phyloP scores from a whole-genome alignment of 1,284 basidiomycete species.

The Limonomyces culmigenus region DNA sequence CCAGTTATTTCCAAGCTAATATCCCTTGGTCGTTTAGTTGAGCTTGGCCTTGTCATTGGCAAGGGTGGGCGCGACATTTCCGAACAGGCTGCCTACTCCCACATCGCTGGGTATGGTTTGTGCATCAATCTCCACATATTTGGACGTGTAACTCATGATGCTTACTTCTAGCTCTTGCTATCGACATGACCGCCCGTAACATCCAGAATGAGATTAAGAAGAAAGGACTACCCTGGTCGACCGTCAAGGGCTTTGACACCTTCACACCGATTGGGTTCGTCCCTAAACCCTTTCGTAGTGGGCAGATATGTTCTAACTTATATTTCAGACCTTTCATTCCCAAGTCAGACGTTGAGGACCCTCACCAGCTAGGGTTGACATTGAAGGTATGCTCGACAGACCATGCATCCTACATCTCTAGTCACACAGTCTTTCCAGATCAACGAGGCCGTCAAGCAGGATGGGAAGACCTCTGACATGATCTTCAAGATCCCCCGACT shows the following conservation, averaged over 20 bases:
- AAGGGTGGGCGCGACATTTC: slow-evolving; percentile 72
- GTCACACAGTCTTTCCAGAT: slow-evolving; percentile 27
- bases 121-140: slow-evolving; percentile 3
- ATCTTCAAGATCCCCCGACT: slow-evolving; percentile 85
- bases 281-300: background rate
- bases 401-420: background rate
- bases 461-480: slow-evolving; percentile 82
- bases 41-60: slow-evolving; percentile 93
- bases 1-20: no score
- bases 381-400: slow-evolving; percentile 36
- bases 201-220: slow-evolving; percentile 89
- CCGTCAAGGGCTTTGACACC: slow-evolving; percentile 62
- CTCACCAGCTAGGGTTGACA: slow-evolving; percentile 59
- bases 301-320: background rate
- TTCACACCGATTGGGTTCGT: slow-evolving; percentile 56
- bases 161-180: slow-evolving; percentile 54
- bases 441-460: slow-evolving; percentile 72
- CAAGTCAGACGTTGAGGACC: slow-evolving; percentile 51
- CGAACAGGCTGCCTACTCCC: slow-evolving; percentile 49
- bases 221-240: slow-evolving; percentile 86
- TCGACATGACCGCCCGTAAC: slow-evolving; percentile 94
- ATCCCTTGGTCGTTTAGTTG: no score
- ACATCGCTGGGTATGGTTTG: slow-evolving; percentile 86
- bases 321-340: slow-evolving; percentile 60
- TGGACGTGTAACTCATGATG: slow-evolving; percentile 1